Percentiles rank a stretch among this genome's conserved stretches.
These are phyloP conservation scores for Solanum verrucosum DNA, from an alignment of 257 asterid species.

Conservation along the genomic window DNA sequence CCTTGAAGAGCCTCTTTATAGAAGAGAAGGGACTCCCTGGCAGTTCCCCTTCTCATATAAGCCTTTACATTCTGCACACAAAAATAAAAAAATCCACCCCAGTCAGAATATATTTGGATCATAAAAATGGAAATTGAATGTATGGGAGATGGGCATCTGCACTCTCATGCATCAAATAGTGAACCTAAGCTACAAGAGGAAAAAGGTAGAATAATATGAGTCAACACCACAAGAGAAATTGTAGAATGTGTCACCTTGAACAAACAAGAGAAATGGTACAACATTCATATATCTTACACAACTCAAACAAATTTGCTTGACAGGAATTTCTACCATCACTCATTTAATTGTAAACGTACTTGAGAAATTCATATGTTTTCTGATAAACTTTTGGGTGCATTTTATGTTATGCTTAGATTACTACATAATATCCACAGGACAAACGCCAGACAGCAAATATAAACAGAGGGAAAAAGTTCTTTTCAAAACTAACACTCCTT, in stretches of 20 bases:
- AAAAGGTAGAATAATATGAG: neutral
- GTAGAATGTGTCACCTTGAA: neutral
- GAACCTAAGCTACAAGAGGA: neutral
- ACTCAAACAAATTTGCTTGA: neutral
- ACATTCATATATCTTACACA: neutral
- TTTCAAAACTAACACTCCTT: neutral
- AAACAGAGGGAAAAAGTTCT: neutral
- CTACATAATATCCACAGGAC: neutral
- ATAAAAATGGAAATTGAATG: neutral
- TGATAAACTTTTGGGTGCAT: neutral
- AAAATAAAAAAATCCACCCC: neutral
- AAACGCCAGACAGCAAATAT: neutral
- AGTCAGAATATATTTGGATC: neutral
- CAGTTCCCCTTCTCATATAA: constrained; percentile 76
- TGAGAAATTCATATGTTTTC: neutral
- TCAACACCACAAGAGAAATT: neutral
- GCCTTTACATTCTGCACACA: constrained; percentile 65
- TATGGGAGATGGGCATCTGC: neutral
- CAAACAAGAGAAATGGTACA: neutral
- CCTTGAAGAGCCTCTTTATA: constrained; percentile 87
- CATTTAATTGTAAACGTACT: neutral
- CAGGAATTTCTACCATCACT: neutral
- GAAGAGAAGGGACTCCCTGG: constrained; percentile 55
- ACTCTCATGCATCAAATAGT: neutral
- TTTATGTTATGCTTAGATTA: neutral